Evolutionary conservation across 108 stramenopile genomes (phyloP).

Genomic region (Aurantiochytrium sp.): DNA sequence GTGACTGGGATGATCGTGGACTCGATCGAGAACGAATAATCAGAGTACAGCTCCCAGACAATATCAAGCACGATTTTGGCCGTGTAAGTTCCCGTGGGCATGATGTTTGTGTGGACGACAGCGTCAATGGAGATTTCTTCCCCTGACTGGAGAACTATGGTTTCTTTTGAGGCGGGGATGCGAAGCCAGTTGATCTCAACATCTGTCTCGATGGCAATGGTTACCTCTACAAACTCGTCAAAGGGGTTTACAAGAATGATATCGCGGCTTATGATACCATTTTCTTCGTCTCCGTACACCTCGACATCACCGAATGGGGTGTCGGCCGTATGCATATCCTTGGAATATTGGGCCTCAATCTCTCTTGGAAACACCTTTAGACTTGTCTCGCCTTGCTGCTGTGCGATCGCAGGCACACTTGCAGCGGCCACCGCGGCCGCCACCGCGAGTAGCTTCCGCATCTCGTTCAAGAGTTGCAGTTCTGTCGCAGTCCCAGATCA

Average conservation of each 20-base stretch:
- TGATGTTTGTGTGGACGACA: too few species aligned
- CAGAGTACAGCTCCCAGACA: not conserved
- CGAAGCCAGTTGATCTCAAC: too few species aligned
- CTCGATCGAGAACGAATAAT: not conserved
- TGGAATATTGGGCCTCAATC: not conserved
- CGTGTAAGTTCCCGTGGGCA: not conserved
- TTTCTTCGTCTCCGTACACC: not conserved
- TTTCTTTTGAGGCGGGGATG: too few species aligned
- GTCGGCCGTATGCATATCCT: not conserved
- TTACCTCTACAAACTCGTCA: not conserved
- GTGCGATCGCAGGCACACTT: too few species aligned
- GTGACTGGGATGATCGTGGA: not conserved
- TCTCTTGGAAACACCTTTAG: not conserved
- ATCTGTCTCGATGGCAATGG: too few species aligned
- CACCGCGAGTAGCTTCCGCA: too few species aligned
- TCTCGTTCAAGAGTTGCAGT: too few species aligned
- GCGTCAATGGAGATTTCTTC: too few species aligned
- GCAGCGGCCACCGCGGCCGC: too few species aligned
- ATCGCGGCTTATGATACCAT: not conserved
- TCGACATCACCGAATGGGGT: not conserved
- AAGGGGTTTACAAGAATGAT: not conserved
- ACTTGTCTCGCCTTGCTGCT: too few species aligned
- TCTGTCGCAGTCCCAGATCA: too few species aligned
- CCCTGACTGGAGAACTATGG: too few species aligned
- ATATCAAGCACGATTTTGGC: not conserved